Base-by-base conservation (phyloP, 208 protist genomes). In the Lotmaria passim region DNA sequence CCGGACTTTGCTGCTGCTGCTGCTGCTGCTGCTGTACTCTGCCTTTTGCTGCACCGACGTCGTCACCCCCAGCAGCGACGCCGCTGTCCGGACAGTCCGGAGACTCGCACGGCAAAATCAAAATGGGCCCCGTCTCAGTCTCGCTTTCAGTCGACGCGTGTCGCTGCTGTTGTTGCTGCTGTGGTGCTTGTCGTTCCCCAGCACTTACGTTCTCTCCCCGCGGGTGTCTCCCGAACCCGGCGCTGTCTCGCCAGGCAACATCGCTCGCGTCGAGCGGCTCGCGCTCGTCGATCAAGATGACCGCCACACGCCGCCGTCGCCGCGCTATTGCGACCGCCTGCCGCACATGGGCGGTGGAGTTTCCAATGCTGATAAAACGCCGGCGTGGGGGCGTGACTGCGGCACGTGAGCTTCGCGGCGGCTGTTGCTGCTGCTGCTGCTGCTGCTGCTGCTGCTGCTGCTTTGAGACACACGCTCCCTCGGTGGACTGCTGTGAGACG, bases 281-380 rank as follows among this genome's bases (percentile, higher is more conserved):
- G 14, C 72, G 43, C 31, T 78, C 72, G 12, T 78, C 72, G 39
- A 78, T 61, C 17, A 78, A 28, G 17, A 78, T 59, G 21, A 78
- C 46, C 4, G 72, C 72, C 7, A 78, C 33, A 8, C 72, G 72
- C 11, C 62, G 64, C 11, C 57, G 56, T 7, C 64, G 63, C 7
- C 57, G 72, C 10, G 64, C 72, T 26, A 70, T 60, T 6, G 72
- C 72, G 23, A 76, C 62, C 7, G 70, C 70, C 55, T 76, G 62
- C 24, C 70, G 63, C 28, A 59, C n/a, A 26, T 65, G 30, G 17
- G 33, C 60, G 10, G 34, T 26, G 19, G 50, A 44, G 47, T 66
- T 70, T 17, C 53, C 48, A 38, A 76, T 65, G 47, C 70, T 76
- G 48, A 76, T 70, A 6, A 76, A 26, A 7, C 50, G 61, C 7